Percentiles rank a stretch among this genome's conserved stretches.
Conservation (phyloP, 129 eudicot genomes). For the Arctium minus region DNA sequence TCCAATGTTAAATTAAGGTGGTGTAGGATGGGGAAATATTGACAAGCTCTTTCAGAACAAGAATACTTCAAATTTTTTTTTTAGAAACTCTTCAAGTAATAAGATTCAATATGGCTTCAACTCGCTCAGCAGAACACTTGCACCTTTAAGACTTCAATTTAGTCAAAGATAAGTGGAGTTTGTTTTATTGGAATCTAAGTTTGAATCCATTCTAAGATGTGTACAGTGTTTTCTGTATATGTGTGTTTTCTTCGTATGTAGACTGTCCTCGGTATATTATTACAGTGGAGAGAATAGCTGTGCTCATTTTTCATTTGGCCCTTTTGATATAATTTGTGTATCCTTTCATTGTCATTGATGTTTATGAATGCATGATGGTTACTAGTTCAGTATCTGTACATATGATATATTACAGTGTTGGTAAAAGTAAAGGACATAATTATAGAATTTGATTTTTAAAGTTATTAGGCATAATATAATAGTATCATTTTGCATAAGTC, state of each 20-base stretch:
- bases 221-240: background rate
- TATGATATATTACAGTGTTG: background rate
- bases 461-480: background rate
- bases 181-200: background rate
- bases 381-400: conserved; percentile 1
- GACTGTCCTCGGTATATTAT: background rate
- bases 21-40: background rate
- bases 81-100: background rate
- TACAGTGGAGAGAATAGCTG: background rate
- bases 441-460: background rate
- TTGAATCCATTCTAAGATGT: background rate
- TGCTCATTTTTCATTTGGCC: background rate
- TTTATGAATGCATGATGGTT: background rate
- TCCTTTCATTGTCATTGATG: background rate
- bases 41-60: background rate
- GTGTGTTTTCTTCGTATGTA: background rate
- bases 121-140: background rate
- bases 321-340: background rate
- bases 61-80: background rate
- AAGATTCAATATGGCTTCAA: background rate
- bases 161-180: background rate
- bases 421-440: background rate
- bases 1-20: background rate
- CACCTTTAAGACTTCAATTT: background rate
- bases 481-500: background rate